Evolutionary conservation across 371 early-diverging fungal genomes (phyloP), one percentile per base, ranked within the genome.

Genomic region (Haplosporangium sp.): DNA sequence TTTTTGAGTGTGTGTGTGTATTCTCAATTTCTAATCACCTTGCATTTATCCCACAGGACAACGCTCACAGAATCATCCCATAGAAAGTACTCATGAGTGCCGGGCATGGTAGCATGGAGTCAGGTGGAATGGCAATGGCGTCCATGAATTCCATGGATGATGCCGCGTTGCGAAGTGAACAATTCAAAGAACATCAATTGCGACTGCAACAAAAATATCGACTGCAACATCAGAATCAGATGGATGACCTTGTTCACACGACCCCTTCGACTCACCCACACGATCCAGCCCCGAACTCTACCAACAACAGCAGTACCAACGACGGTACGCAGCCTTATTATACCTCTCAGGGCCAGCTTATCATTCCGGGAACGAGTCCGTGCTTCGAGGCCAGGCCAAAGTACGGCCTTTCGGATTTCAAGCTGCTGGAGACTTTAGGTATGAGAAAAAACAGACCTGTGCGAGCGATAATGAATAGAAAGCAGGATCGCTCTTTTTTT

Each of bases 341-440:
- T 51, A 66, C 76, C 40, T 66, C 76, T 6, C 66, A 69, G 47
- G 76, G 76, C 14, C 66, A 69, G 45, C 62, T 64, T 51, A 62
- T 75, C 67, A 53, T 59, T 18, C 76, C 75, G n/a, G 53, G 36
- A 20, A 48, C 54, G 20, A 75, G 76, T 38, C 70, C 76, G 48
- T 75, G 63, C 59, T 75, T 69, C 51, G 62, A 75, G 21, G 61
- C 76, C 47, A 52, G 63, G 52, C 76, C 76, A 1, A 65, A 69
- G 61, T 75, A 69, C 36, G 67, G 67, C 41, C 76, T 75, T 37
- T 62, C 67, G n/a, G 90, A 92, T 65, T 91, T 86, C 73, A 86
- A 89, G 58, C 73, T 92, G 41, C 73, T 88, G 60, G 89, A 91
- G 73, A 92, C 92, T 16, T 81, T 92, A 53, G 92, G 92, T 90